phyloP scores from a whole-genome alignment of 139 green algal species.

The Chlorella sp. region DNA sequence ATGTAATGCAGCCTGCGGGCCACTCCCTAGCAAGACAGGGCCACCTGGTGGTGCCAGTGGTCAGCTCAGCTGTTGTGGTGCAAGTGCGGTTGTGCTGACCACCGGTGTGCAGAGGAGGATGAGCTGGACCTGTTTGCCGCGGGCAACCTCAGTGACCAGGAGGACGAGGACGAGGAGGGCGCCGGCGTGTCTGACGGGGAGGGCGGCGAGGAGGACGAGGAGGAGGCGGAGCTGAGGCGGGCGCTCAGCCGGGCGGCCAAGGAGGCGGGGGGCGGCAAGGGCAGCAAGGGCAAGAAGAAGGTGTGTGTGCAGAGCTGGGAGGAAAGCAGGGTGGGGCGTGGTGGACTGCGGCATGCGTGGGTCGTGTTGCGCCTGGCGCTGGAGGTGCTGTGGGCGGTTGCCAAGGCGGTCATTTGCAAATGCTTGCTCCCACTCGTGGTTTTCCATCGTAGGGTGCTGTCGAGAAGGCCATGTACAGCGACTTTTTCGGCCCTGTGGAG shows the following conservation, averaged over 20 bases:
- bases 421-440: not conserved
- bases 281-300: too few species aligned
- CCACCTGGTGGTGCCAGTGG: not conserved
- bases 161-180: conserved; percentile 11
- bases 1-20: not conserved
- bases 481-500: conserved; percentile 67
- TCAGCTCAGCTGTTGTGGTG: not conserved
- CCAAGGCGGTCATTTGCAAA: too few species aligned
- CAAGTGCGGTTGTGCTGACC: too few species aligned
- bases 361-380: not conserved
- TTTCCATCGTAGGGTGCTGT: not conserved
- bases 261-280: conserved; percentile 14
- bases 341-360: not conserved
- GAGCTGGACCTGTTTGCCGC: too few species aligned
- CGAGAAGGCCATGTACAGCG: conserved; percentile 55
- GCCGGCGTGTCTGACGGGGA: conserved; percentile 10
- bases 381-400: not conserved
- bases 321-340: conserved; percentile 6
- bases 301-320: conserved; percentile 3
- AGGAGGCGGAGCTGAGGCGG: conserved; percentile 11
- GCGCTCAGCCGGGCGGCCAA: conserved; percentile 16
- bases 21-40: not conserved
- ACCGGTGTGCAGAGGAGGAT: too few species aligned
- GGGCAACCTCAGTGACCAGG: too few species aligned
- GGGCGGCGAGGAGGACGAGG: conserved; percentile 12